These are phyloP conservation scores for Epichloe sp. DNA, from an alignment of 2,329 filamentous ascomycete genomes.

Conservation along the genomic window DNA sequence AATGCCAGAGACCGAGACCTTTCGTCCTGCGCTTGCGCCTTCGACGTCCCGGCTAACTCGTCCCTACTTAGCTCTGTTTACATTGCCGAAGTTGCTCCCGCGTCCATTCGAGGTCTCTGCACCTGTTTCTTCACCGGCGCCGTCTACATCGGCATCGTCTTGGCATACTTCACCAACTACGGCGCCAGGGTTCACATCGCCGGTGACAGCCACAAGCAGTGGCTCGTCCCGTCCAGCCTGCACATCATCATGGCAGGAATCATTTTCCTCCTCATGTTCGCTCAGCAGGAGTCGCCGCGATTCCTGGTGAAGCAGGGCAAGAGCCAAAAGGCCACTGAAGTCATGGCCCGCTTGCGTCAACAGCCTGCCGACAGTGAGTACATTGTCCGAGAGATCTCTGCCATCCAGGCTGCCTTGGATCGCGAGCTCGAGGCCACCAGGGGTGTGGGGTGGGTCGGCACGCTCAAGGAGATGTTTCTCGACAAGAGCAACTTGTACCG, in stretches of 20 bases:
- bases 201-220: constrained; percentile 32
- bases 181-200: constrained; percentile 39
- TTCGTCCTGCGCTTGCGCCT: too few relatives aligned
- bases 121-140: constrained; percentile 41
- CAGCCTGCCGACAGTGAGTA: constrained; percentile 48
- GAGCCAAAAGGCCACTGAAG: constrained; percentile 41
- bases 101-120: constrained; percentile 57
- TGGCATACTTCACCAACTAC: constrained; percentile 67
- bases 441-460: constrained; percentile 50
- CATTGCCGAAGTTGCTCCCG: constrained; percentile 58
- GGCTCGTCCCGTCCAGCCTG: constrained; percentile 58
- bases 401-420: constrained; percentile 52
- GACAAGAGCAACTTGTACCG: constrained; percentile 60
- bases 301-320: constrained; percentile 54
- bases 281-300: constrained; percentile 57
- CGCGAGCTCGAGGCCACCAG: constrained; percentile 59
- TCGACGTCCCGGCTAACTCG: not conserved
- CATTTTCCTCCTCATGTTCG: constrained; percentile 56
- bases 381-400: constrained; percentile 45
- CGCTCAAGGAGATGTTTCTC: constrained; percentile 55
- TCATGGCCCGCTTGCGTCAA: constrained; percentile 44
- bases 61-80: constrained; percentile 42
- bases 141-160: constrained; percentile 65
- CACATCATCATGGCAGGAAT: constrained; percentile 67
- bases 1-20: too few relatives aligned